These are phyloP conservation scores for Cyclotella sp. DNA, from an alignment of 108 stramenopile species.

Conservation along the genomic window DNA sequence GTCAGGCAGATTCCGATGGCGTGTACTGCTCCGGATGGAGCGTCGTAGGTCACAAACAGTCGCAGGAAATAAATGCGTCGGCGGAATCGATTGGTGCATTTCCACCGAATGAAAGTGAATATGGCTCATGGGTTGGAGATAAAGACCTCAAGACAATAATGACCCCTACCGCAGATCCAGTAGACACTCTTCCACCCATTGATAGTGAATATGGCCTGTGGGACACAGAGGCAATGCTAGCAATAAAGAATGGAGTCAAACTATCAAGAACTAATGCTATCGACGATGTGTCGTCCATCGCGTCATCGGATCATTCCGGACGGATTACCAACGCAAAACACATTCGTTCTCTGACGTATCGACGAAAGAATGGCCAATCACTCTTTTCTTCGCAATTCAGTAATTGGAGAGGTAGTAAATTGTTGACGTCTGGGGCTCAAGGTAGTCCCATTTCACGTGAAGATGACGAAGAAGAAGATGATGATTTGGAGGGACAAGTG, in stretches of 20 bases:
- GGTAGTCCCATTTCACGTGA: background rate
- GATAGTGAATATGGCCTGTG: background rate
- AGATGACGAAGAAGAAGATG: slow-evolving; percentile 30
- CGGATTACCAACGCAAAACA: background rate
- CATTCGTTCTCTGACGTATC: background rate
- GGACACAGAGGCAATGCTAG: background rate
- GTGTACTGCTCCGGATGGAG: background rate
- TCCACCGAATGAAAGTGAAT: no score
- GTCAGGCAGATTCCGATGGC: background rate
- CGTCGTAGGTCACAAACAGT: background rate
- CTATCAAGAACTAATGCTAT: background rate
- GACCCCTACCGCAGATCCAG: background rate
- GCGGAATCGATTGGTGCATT: background rate
- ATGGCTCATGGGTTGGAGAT: no score
- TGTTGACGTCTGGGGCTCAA: background rate
- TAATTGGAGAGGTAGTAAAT: background rate
- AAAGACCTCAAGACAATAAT: no score
- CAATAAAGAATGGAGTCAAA: slow-evolving; percentile 1
- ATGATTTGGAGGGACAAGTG: slow-evolving; percentile 9
- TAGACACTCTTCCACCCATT: background rate
- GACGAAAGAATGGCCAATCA: background rate
- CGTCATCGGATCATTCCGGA: slow-evolving; percentile 27
- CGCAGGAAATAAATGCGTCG: background rate
- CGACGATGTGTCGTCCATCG: slow-evolving; percentile 28
- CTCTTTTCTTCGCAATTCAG: background rate